Base-by-base conservation (phyloP, 140 eudicot genomes). In the Cichorium intybus region DNA sequence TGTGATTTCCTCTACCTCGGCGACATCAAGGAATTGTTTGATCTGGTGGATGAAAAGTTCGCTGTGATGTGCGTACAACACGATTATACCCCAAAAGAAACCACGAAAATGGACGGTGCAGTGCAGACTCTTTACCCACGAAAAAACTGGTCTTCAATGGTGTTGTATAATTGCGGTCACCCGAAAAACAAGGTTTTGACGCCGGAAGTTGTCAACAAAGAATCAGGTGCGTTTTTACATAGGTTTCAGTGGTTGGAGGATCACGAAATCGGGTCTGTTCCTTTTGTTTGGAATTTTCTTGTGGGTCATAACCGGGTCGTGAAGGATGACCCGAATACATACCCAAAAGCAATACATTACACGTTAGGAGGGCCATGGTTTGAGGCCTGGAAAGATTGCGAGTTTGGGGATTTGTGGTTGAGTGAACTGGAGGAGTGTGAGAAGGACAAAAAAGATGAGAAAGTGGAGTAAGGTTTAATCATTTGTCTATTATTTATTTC, bases 281-380 rank as follows among this genome's bases (percentile, higher is more conserved):
- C 97, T 7, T 93, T 93, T 69, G 95, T 88, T 54, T 93, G 99
- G 97, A 93, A 93, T 53, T 93, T 93, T 69, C 90, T 93, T 16
- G 97, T 93, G 58, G 99, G 99, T 26, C 97, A 93, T 80, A 88
- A 93, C n/a, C 70, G 57, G 87, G 97, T 84, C 52, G 90, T 75
- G 48, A 77, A 88, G 51, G 89, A 66, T 20, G 89, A 86, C 68
- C 45, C 66, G 53, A 69, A 43, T 49, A 85, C 99, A 0, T 76
- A 24, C 33, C 99, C 99, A 2, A 93, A 79, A 73, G 99, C 99
- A 1, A 80, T 93, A 50, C 99, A 93, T 78, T 93, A 93, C 51
- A 93, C 99, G 4, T 82, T 88, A 1, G 97, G 99, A 1, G 99
- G 97, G 35, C 99, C 99, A 12, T 93, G 99, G 99, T 93, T 93